These are phyloP conservation scores for Cercospora zeina DNA, from an alignment of 2,329 filamentous ascomycete species.

Conservation along the genomic window DNA sequence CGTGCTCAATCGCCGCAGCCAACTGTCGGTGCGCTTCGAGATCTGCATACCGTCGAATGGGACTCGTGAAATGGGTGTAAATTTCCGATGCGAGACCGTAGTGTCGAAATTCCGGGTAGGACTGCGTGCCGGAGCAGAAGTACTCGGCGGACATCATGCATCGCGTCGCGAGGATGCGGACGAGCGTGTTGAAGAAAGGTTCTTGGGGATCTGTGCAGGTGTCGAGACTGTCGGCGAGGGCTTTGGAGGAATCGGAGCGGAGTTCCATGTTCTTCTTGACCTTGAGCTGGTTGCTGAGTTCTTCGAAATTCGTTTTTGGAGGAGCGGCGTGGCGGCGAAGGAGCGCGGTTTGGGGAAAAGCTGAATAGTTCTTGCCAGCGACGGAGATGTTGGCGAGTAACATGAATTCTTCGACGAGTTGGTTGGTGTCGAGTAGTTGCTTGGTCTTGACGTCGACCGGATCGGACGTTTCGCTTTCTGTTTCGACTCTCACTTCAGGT, in stretches of 20 bases:
- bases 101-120: slow-evolving; percentile 92
- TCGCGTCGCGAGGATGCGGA: slow-evolving; percentile 94
- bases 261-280: slow-evolving; percentile 81
- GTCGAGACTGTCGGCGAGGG: slow-evolving; percentile 91
- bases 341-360: slow-evolving; percentile 93
- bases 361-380: slow-evolving; percentile 81
- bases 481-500: slow-evolving; percentile 95
- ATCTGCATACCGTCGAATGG: slow-evolving; percentile 97
- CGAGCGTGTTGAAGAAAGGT: slow-evolving; percentile 97
- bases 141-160: slow-evolving; percentile 99
- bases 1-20: slow-evolving; percentile 92
- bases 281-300: slow-evolving; percentile 84
- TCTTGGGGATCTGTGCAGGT: slow-evolving; percentile 74
- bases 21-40: slow-evolving; percentile 91
- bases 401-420: slow-evolving; percentile 98
- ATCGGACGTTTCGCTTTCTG: slow-evolving; percentile 92
- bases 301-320: slow-evolving; percentile 94
- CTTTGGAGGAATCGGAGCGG: slow-evolving; percentile 80
- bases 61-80: slow-evolving; percentile 98
- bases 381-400: slow-evolving; percentile 95
- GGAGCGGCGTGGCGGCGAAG: slow-evolving; percentile 89
- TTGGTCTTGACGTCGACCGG: slow-evolving; percentile 97
- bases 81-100: slow-evolving; percentile 96
- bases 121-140: slow-evolving; percentile 90
- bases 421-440: slow-evolving; percentile 90